Evolutionary conservation across 2,329 filamentous ascomycete genomes (phyloP).

Genomic region (Xylariaceae sp.): DNA sequence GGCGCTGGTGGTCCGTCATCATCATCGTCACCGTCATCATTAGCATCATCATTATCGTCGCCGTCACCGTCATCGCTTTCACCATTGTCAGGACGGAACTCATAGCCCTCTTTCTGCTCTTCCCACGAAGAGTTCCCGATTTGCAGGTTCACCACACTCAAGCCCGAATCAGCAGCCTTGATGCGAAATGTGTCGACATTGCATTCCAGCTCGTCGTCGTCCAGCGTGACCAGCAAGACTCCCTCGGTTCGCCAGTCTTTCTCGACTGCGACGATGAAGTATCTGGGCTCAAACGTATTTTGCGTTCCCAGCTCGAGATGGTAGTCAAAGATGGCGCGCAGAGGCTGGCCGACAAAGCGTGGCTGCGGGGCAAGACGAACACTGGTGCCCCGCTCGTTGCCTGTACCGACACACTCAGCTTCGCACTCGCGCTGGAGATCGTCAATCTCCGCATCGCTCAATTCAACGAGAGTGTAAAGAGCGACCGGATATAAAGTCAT

Average conservation of each 20-base stretch:
- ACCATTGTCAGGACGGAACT: too few species aligned
- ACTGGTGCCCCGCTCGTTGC: constrained; percentile 7
- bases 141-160: constrained; percentile 20
- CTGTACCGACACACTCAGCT: background rate
- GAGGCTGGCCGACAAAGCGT: constrained; percentile 19
- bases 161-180: constrained; percentile 18
- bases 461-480: constrained; percentile 19
- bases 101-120: constrained; percentile 11
- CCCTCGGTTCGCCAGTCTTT: background rate
- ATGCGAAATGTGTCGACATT: constrained; percentile 22
- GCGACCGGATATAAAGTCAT: constrained; percentile 15
- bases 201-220: constrained; percentile 21
- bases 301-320: constrained; percentile 19
- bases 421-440: constrained; percentile 11
- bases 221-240: background rate
- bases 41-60: background rate
- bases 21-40: too few species aligned
- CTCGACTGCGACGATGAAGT: constrained; percentile 19
- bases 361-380: constrained; percentile 7
- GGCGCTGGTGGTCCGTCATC: constrained; percentile 11
- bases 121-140: constrained; percentile 16
- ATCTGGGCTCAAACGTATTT: constrained; percentile 15
- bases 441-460: constrained; percentile 10
- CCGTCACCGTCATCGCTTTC: too few species aligned
- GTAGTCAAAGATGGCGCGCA: constrained; percentile 21